Conservation (phyloP, 192 early-diverging fungal species). For the Chytriomyces sp. region DNA sequence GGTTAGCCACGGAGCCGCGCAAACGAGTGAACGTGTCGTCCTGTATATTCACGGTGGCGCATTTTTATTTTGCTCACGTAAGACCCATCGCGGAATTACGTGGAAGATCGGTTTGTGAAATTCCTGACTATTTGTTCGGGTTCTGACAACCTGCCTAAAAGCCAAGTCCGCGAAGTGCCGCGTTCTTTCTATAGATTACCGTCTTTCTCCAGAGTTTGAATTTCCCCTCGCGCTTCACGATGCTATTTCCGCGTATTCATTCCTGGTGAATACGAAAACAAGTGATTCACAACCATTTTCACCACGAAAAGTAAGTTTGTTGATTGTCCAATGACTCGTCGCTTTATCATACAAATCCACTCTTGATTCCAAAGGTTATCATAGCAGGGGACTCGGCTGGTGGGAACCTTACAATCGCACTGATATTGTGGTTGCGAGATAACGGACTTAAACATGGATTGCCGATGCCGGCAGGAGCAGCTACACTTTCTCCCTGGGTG, state of each 20-base stretch:
- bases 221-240: slow-evolving; percentile 80
- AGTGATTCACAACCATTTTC: slow-evolving; percentile 48
- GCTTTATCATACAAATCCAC: too few species aligned
- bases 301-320: slow-evolving; percentile 74
- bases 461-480: slow-evolving; percentile 54
- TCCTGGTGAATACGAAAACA: slow-evolving; percentile 24
- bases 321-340: slow-evolving; percentile 58
- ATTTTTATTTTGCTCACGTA: slow-evolving; percentile 25
- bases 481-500: slow-evolving; percentile 66
- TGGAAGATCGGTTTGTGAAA: slow-evolving; percentile 33
- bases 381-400: slow-evolving; percentile 58
- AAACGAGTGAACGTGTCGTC: slow-evolving; percentile 20
- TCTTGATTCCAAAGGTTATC: slow-evolving; percentile 41
- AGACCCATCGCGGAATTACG: slow-evolving; percentile 35
- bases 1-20: slow-evolving; percentile 4
- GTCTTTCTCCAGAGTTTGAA: slow-evolving; percentile 75
- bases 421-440: slow-evolving; percentile 43
- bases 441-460: slow-evolving; percentile 1
- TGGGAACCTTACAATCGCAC: slow-evolving; percentile 51
- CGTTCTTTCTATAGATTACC: slow-evolving; percentile 71
- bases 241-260: slow-evolving; percentile 37
- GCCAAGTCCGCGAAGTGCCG: slow-evolving; percentile 46
- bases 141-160: slow-evolving; percentile 1
- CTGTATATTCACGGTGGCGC: slow-evolving; percentile 39
- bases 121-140: too few species aligned